Evolutionary conservation across 2,329 filamentous ascomycete genomes (phyloP), one percentile per base, ranked within the genome.

Genomic region (Balansia obtecta): DNA sequence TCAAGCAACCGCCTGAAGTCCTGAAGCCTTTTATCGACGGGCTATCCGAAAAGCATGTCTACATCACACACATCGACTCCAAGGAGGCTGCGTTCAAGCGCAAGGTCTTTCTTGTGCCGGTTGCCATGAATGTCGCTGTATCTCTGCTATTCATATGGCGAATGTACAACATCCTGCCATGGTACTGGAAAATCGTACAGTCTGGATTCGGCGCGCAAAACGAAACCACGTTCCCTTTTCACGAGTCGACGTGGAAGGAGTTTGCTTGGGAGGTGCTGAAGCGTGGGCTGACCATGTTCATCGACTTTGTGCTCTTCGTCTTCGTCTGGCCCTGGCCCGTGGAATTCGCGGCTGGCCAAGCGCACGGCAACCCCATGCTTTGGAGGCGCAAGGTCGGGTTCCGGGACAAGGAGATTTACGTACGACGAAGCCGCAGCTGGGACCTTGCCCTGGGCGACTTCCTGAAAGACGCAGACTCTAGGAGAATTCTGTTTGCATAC

Each of bases 371-470:
- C 55, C 88, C 89, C 0, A 71, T 82, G 38, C 65, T 68, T 39
- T 96, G 90, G 88, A 80, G 90, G 46, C 79, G 79, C 67, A 73
- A 65, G 32, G 68, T 90, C 37, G 88, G 90, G 7, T 95, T 95
- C 65, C 75, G 78, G n/a, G 74, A 83, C 44, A 74, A 80, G 56
- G 91, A 96, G 71, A 75, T 95, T 46, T 83, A 94, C 54, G 85
- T 95, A 34, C 78, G 90, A 27, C 79, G 84, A 51, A 90, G 85
- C 63, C 76, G 84, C 52, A 75, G 75, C 50, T 94, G 88, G 87
- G 83, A 83, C 55, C 67, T 71, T 22, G 68, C 72, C 16, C 72
- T 86, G 47, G 65, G 69, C 16, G 75, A 82, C 50, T 71, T 82
- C 46, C 68, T 80, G 52, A 68, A 68, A 53, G 75, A 72, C 50